Evolutionary conservation across 1,284 basidiomycete species (phyloP).

Genomic region (Irpex lacteus): DNA sequence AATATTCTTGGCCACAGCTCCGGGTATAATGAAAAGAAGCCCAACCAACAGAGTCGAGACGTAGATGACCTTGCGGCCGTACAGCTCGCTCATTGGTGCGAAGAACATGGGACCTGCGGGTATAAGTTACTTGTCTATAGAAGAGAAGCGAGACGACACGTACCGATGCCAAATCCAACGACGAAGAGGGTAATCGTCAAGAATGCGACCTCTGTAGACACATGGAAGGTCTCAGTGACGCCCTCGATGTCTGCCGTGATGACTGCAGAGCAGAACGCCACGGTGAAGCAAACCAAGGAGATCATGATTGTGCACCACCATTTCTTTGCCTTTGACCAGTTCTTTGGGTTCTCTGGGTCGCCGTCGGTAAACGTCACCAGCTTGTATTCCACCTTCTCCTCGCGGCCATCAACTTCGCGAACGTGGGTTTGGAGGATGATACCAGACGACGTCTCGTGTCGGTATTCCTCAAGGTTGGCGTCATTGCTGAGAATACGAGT

Average conservation of each 20-base stretch:
- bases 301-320: slow-evolving; percentile 23
- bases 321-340: slow-evolving; percentile 28
- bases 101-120: slow-evolving; percentile 36
- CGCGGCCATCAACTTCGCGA: slow-evolving; percentile 5
- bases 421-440: slow-evolving; percentile 4
- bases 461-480: slow-evolving; percentile 15
- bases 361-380: slow-evolving; percentile 30
- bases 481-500: slow-evolving; percentile 9
- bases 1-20: slow-evolving; percentile 55
- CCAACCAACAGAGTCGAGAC: slow-evolving; percentile 12
- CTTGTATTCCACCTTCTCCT: slow-evolving; percentile 17
- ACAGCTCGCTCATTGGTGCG: slow-evolving; percentile 41
- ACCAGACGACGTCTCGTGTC: slow-evolving; percentile 7
- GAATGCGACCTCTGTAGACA: slow-evolving; percentile 25
- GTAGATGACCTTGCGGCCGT: slow-evolving; percentile 28
- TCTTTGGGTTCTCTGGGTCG: slow-evolving; percentile 34
- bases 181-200: slow-evolving; percentile 32
- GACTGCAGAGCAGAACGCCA: slow-evolving; percentile 34
- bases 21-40: slow-evolving; percentile 31
- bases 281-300: slow-evolving; percentile 13
- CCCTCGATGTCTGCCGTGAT: slow-evolving; percentile 47
- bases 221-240: slow-evolving; percentile 34
- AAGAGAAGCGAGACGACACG: slow-evolving; percentile 10
- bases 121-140: neutral
- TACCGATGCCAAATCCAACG: slow-evolving; percentile 23